Evolutionary conservation across 257 asterid species (phyloP).

Genomic region (Avicennia marina): DNA sequence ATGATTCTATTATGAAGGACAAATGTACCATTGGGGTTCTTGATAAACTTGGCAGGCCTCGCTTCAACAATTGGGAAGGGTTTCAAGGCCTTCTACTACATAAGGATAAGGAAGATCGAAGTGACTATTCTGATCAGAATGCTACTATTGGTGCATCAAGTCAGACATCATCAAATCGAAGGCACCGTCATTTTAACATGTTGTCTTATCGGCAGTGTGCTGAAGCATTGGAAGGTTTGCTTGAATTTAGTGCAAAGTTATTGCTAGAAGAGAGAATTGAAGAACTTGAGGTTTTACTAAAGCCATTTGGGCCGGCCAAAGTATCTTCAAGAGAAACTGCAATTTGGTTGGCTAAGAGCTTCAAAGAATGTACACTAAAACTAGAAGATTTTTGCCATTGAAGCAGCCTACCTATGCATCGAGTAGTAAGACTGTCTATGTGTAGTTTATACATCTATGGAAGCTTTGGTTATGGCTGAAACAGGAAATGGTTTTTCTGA

Average conservation of each 20-base stretch:
- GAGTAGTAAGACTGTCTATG: too few species aligned
- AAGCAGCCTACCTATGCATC: too few species aligned
- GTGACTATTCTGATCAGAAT: constrained; percentile 71
- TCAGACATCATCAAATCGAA: constrained; percentile 66
- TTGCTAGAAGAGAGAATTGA: constrained; percentile 70
- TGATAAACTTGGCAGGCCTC: constrained; percentile 45
- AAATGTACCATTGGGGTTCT: constrained; percentile 61
- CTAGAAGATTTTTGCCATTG: too few species aligned
- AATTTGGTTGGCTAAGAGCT: constrained; percentile 85
- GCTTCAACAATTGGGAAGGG: too few species aligned
- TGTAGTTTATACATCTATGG: too few species aligned
- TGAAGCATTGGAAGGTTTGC: constrained; percentile 87
- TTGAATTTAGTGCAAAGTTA: constrained; percentile 82
- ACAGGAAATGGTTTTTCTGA: too few species aligned
- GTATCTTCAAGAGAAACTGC: constrained; percentile 94
- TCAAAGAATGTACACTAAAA: too few species aligned
- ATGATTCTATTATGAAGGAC: constrained; percentile 69
- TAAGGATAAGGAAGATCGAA: constrained; percentile 27
- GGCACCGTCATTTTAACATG: constrained; percentile 63
- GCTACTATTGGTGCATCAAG: constrained; percentile 91
- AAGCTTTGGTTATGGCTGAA: too few species aligned
- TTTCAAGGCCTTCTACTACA: constrained; percentile 37
- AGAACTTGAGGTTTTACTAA: constrained; percentile 72
- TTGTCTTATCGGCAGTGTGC: constrained; percentile 81
- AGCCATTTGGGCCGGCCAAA: constrained; percentile 84